phyloP scores from a whole-genome alignment of 768 basidiomycete species.

The Leccinum pellstonianum region DNA sequence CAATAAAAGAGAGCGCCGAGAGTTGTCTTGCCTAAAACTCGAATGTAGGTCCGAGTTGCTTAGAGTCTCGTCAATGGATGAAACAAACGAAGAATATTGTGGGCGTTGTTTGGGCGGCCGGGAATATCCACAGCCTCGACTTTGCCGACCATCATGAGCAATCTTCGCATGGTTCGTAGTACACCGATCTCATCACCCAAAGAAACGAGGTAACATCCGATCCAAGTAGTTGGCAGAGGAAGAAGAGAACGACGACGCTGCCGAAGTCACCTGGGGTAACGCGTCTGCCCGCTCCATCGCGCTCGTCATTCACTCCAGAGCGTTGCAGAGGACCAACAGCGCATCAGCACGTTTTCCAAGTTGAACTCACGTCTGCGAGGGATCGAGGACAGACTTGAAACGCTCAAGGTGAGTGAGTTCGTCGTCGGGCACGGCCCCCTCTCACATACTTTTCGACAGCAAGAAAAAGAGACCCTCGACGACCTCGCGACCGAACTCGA shows the following conservation, averaged over 20 bases:
- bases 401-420: conserved; percentile 57
- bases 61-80: too few species aligned
- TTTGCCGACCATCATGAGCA: conserved; percentile 33
- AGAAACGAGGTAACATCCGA: neutral
- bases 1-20: too few species aligned
- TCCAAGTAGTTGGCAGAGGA: conserved; percentile 60
- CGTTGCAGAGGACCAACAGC: conserved; percentile 74
- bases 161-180: conserved; percentile 56
- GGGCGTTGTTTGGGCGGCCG: neutral
- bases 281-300: conserved; percentile 12
- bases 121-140: neutral
- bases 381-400: conserved; percentile 69
- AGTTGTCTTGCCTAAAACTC: too few species aligned
- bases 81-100: neutral
- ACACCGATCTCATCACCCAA: neutral
- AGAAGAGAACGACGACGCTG: conserved; percentile 71
- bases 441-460: conserved; percentile 42
- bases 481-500: conserved; percentile 87
- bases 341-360: conserved; percentile 90
- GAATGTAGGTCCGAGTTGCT: too few species aligned
- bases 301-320: neutral
- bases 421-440: neutral
- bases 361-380: conserved; percentile 75
- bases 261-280: conserved; percentile 86
- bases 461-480: conserved; percentile 93